Conservation (phyloP, 768 basidiomycete genomes). For the Leccinum subgranulosum region DNA sequence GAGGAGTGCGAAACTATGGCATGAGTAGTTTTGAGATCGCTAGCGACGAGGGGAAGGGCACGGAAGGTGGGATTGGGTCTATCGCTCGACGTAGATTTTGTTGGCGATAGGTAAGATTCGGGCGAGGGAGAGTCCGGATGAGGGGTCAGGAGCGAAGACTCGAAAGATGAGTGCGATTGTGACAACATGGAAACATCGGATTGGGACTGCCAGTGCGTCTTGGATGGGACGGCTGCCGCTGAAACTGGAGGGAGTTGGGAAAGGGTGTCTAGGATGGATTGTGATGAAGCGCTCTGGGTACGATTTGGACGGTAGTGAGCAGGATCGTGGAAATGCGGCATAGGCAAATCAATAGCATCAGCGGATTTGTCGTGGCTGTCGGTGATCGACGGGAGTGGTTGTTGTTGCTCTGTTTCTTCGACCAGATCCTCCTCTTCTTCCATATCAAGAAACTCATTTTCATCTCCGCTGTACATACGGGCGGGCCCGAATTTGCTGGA, state of each 20-base stretch:
- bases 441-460: conserved; percentile 66
- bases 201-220: conserved; percentile 23
- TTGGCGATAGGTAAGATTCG: conserved; percentile 30
- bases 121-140: conserved; percentile 29
- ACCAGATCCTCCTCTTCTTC: conserved; percentile 33
- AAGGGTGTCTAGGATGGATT: conserved; percentile 8
- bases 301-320: conserved; percentile 9
- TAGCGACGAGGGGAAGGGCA: conserved; percentile 63
- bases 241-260: conserved; percentile 16
- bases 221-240: conserved; percentile 18
- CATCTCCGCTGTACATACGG: conserved; percentile 25
- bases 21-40: conserved; percentile 70
- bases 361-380: conserved; percentile 32
- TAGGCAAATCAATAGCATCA: conserved; percentile 50
- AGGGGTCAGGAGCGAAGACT: conserved; percentile 13
- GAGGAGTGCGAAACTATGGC: conserved; percentile 76
- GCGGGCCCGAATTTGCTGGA: conserved; percentile 10
- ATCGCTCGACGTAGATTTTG: conserved; percentile 22
- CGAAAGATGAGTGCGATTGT: conserved; percentile 23
- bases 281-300: conserved; percentile 9
- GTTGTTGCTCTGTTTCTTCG: conserved; percentile 16
- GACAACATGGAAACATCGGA: conserved; percentile 19
- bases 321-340: conserved; percentile 37
- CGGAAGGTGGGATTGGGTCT: conserved; percentile 51
- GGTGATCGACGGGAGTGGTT: conserved; percentile 5